These are phyloP conservation scores for Ustilago hordei DNA, from an alignment of 1,284 basidiomycete species.

Conservation along the genomic window DNA sequence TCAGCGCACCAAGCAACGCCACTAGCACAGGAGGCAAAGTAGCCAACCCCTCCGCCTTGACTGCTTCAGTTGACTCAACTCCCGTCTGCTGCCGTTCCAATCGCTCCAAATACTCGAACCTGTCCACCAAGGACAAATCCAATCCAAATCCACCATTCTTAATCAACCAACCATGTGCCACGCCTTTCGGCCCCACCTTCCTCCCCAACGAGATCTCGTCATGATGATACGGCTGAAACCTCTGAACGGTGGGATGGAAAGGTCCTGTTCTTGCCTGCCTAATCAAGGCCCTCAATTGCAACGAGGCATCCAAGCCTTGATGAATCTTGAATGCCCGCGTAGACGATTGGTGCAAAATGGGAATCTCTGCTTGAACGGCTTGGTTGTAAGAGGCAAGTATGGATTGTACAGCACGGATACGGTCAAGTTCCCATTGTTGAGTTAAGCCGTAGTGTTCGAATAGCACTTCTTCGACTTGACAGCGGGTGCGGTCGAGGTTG, in stretches of 20 bases:
- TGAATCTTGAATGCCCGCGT: conserved; percentile 35
- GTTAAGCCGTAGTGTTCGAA: conserved; percentile 60
- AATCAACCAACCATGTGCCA: conserved; percentile 38
- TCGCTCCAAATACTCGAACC: conserved; percentile 51
- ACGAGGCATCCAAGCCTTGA: conserved; percentile 31
- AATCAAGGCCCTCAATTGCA: conserved; percentile 54
- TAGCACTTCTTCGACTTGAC: conserved; percentile 60
- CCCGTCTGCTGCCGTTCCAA: conserved; percentile 44
- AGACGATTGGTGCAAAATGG: conserved; percentile 39
- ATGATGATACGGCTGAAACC: conserved; percentile 68
- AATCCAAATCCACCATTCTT: conserved; percentile 66
- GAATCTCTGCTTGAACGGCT: conserved; percentile 30
- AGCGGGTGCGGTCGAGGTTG: conserved; percentile 60
- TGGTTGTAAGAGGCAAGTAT: conserved; percentile 54
- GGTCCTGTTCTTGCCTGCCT: conserved; percentile 56
- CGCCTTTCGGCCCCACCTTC: conserved; percentile 29
- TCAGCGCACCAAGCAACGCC: conserved; percentile 77
- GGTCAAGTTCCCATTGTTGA: conserved; percentile 64
- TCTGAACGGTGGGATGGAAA: conserved; percentile 60
- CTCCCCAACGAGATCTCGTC: conserved; percentile 59
- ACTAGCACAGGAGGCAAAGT: conserved; percentile 80
- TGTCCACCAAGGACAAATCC: conserved; percentile 54
- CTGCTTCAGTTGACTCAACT: background rate
- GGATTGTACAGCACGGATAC: conserved; percentile 60
- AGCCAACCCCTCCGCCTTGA: conserved; percentile 39